Conservation (phyloP, 2,329 filamentous ascomycete species). For the Verticillium longisporum region DNA sequence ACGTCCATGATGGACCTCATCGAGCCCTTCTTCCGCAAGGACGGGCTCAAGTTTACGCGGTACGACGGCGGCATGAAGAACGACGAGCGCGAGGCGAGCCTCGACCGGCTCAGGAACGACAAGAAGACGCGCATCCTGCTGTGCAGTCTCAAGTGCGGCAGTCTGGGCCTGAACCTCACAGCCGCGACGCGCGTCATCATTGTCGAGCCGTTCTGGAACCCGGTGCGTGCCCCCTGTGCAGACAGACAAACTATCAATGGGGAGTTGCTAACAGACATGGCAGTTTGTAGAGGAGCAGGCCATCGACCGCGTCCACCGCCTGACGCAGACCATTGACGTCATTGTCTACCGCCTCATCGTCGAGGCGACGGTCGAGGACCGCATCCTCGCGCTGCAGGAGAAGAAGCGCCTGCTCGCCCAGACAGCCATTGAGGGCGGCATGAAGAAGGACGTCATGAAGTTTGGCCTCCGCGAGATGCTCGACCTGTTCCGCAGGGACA, state of each 20-base stretch:
- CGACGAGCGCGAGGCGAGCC: conserved; percentile 80
- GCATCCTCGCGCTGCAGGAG: conserved; percentile 90
- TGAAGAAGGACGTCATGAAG: conserved; percentile 32
- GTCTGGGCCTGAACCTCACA: conserved; percentile 87
- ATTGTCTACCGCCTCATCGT: conserved; percentile 93
- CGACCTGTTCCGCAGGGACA: conserved; percentile 50
- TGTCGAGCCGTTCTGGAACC: conserved; percentile 98
- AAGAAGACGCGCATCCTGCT: conserved; percentile 73
- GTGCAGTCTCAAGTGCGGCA: conserved; percentile 91
- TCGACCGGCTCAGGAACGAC: conserved; percentile 70
- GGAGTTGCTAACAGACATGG: neutral
- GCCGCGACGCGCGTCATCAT: conserved; percentile 91
- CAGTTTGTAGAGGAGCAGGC: conserved; percentile 98
- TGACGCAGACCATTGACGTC: conserved; percentile 93
- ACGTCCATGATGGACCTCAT: conserved; percentile 97
- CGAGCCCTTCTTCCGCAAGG: conserved; percentile 77
- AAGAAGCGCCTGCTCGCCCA: conserved; percentile 90
- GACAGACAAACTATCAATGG: neutral
- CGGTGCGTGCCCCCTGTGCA: conserved; percentile 35
- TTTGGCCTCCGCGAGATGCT: conserved; percentile 3
- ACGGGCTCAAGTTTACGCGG: conserved; percentile 71
- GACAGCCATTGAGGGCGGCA: conserved; percentile 78
- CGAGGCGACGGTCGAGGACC: conserved; percentile 79
- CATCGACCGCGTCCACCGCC: conserved; percentile 95
- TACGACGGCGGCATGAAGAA: conserved; percentile 97